phyloP scores from a whole-genome alignment of 495 filamentous ascomycete species.

The Ascodesmis nigricans region DNA sequence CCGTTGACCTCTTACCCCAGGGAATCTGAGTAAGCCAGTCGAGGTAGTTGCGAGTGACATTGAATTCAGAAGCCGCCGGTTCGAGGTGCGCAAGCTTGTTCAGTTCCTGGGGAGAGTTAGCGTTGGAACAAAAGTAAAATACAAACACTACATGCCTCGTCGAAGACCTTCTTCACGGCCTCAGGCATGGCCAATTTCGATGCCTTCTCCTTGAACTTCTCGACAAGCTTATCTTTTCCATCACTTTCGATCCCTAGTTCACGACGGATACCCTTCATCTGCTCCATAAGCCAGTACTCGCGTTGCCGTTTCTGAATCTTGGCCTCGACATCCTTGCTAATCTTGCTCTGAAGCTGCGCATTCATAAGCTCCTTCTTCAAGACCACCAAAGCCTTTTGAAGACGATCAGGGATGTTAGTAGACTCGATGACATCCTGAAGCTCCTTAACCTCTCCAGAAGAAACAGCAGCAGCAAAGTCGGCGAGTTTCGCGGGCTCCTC shows the following conservation, averaged over 20 bases:
- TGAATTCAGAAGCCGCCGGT: slow-evolving; percentile 89
- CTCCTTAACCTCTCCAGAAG: slow-evolving; percentile 70
- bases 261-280: slow-evolving; percentile 96
- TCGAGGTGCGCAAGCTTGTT: slow-evolving; percentile 92
- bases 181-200: slow-evolving; percentile 92
- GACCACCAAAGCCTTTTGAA: slow-evolving; percentile 73
- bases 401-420: slow-evolving; percentile 68
- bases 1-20: slow-evolving; percentile 86
- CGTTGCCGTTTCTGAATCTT: slow-evolving; percentile 96
- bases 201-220: slow-evolving; percentile 91
- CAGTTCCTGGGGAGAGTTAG: slow-evolving; percentile 35
- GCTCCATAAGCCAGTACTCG: slow-evolving; percentile 98
- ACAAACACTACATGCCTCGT: slow-evolving; percentile 32
- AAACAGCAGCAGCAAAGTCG: slow-evolving; percentile 91
- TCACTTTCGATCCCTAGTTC: slow-evolving; percentile 94
- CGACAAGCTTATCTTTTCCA: slow-evolving; percentile 91
- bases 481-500: slow-evolving; percentile 86
- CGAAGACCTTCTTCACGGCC: slow-evolving; percentile 86
- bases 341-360: slow-evolving; percentile 88
- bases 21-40: slow-evolving; percentile 98
- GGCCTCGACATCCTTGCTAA: slow-evolving; percentile 89
- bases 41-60: slow-evolving; percentile 96
- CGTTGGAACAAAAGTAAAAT: not conserved
- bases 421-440: slow-evolving; percentile 83
- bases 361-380: slow-evolving; percentile 98